Evolutionary conservation across 208 protist species (phyloP), one percentile per base, ranked within the genome.

Genomic region (Balamuthia mandrillaris): DNA sequence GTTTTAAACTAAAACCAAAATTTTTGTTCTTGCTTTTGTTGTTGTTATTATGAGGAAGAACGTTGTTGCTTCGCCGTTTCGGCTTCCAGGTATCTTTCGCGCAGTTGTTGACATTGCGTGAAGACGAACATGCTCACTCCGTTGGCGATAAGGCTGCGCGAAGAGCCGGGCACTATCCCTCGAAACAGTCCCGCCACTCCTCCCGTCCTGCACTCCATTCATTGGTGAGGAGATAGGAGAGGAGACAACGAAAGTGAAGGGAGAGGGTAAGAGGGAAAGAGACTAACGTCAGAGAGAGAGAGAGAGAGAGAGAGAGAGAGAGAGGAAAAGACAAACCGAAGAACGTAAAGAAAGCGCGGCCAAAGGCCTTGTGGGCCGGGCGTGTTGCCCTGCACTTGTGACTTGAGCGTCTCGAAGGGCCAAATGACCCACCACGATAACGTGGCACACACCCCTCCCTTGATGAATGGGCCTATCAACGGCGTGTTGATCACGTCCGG

Each of bases 401-500:
- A 86, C 51, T 86, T 86, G 56, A 86, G 42, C 39, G 66, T 81
- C 31, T 86, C 83, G 61, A 86, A 86, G 10, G 83, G 83, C 83
- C 83, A 86, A 39, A 86, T 68, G 33, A 86, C 42, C 54, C 61
- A 79, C 83, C 83, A 86, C 35, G 61, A 78, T 1, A 82, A 29
- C 35, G 83, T 86, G 27, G 72, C 41, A 24, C 83, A 86, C 18
- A 86, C 5, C 10, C 61, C 66, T 14, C 83, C 75, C 75, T 7
- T 60, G 10, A 45, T 39, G 10, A 82, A 45, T 18, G 29, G 75
- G 81, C 82, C 83, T 18, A 86, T 35, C 35, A 45, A 78, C 1
- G 83, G 83, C 12, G 54, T 41, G 60, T 78, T 86, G 58, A 86
- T 78, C 24, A 86, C 68, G 33, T 86, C 44, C 47, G 83, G 54